These are phyloP conservation scores for Penicillium parvum DNA, from an alignment of 495 filamentous ascomycete genomes.

Conservation along the genomic window DNA sequence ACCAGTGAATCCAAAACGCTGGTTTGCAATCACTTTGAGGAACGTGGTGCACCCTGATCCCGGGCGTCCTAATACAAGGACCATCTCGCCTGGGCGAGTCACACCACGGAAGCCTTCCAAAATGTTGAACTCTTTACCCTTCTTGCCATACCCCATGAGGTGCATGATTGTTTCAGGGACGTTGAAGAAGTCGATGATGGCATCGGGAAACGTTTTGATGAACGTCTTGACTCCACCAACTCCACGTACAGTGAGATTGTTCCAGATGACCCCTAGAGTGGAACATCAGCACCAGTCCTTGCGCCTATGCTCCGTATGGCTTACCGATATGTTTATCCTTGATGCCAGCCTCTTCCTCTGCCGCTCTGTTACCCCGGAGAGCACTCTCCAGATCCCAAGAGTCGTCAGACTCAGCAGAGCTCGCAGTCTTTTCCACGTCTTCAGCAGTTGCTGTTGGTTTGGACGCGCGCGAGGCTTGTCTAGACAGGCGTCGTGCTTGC, in stretches of 20 bases:
- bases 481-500: slow-evolving; percentile 39
- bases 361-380: slow-evolving; percentile 61
- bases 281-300: not conserved
- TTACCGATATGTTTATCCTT: slow-evolving; percentile 67
- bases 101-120: slow-evolving; percentile 53
- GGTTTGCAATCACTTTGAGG: slow-evolving; percentile 78
- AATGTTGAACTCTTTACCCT: slow-evolving; percentile 61
- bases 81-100: slow-evolving; percentile 79
- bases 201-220: slow-evolving; percentile 79
- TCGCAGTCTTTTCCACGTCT: slow-evolving; percentile 48
- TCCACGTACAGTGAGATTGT: slow-evolving; percentile 71
- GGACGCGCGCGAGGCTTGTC: slow-evolving; percentile 37
- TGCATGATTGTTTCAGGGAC: slow-evolving; percentile 54
- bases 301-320: not conserved
- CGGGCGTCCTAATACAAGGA: slow-evolving; percentile 80
- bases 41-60: slow-evolving; percentile 88
- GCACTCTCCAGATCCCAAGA: slow-evolving; percentile 68
- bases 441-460: slow-evolving; percentile 32
- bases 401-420: slow-evolving; percentile 46
- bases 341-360: slow-evolving; percentile 73
- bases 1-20: slow-evolving; percentile 70
- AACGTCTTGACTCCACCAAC: slow-evolving; percentile 71
- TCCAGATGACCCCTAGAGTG: slow-evolving; percentile 65
- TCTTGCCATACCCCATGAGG: slow-evolving; percentile 55
- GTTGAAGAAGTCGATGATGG: slow-evolving; percentile 74